Conservation (phyloP, 2,329 filamentous ascomycete species). For the Aureobasidium sp. region DNA sequence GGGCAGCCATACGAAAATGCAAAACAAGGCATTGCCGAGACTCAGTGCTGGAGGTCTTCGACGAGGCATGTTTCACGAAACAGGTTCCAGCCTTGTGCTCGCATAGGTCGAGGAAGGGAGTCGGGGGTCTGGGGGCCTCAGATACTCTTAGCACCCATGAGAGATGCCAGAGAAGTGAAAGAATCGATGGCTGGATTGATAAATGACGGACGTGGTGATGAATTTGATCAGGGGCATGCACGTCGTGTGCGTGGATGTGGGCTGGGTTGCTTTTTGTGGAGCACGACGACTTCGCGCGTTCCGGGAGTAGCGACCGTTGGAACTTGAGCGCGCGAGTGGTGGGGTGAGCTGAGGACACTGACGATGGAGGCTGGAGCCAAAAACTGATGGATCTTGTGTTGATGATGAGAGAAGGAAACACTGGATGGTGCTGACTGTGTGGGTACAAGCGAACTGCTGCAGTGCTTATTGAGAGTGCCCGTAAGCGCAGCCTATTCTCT, state of each 20-base stretch:
- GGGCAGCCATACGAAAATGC: conserved; percentile 22
- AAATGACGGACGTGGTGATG: neutral
- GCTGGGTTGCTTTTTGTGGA: conserved; percentile 11
- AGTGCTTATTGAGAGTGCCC: neutral
- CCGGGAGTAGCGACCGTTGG: conserved; percentile 2
- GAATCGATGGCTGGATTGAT: neutral
- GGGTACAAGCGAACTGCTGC: conserved; percentile 1
- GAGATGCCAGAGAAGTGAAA: neutral
- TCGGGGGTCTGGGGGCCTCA: neutral
- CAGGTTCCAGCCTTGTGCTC: neutral
- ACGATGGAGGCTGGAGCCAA: neutral
- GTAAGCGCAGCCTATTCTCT: neutral
- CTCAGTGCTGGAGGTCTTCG: conserved; percentile 21
- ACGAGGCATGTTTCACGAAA: conserved; percentile 23
- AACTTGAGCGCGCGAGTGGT: neutral
- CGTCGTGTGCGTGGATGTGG: neutral
- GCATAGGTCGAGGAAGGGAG: neutral
- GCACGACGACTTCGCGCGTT: conserved; percentile 3
- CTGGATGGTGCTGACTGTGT: neutral
- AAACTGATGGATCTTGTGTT: neutral
- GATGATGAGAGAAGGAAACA: neutral
- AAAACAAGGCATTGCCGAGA: conserved; percentile 22
- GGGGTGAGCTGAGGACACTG: neutral
- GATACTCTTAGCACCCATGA: neutral
- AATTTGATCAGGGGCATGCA: conserved; percentile 9